These are phyloP conservation scores for Candida morakotiae DNA, from an alignment of 805 yeast genomes.

Conservation along the genomic window DNA sequence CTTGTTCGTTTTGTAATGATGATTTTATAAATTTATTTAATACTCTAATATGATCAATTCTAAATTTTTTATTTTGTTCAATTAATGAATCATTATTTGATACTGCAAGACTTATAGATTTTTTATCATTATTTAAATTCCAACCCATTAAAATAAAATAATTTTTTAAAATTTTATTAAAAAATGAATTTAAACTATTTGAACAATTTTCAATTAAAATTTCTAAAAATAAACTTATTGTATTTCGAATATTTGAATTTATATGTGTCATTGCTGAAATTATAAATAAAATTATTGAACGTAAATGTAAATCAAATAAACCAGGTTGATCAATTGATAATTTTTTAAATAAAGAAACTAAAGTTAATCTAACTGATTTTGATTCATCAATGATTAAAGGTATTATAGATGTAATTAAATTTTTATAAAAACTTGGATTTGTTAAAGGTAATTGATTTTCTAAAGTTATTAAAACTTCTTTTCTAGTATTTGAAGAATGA, in stretches of 20 bases:
- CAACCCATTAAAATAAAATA: conserved; percentile 73
- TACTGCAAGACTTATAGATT: conserved; percentile 31
- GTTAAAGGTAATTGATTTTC: conserved; percentile 46
- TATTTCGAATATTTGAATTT: conserved; percentile 66
- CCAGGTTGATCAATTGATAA: conserved; percentile 49
- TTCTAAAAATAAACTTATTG: conserved; percentile 64
- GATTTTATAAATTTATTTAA: conserved; percentile 41
- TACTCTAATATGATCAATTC: conserved; percentile 37
- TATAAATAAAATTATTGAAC: conserved; percentile 63
- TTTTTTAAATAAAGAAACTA: conserved; percentile 43
- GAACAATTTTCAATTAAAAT: conserved; percentile 45
- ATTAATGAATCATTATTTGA: conserved; percentile 28
- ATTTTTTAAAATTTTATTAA: conserved; percentile 65
- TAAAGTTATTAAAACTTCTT: conserved; percentile 60
- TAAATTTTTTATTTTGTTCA: conserved; percentile 31
- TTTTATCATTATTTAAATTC: conserved; percentile 45
- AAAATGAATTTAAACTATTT: conserved; percentile 49
- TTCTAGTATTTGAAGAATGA: conserved; percentile 65
- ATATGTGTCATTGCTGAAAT: conserved; percentile 95
- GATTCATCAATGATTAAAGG: conserved; percentile 70
- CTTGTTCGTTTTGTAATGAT: conserved; percentile 26
- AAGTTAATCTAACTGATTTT: conserved; percentile 56
- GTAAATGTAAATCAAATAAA: conserved; percentile 56
- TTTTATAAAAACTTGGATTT: conserved; percentile 51
- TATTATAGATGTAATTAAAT: conserved; percentile 50